Evolutionary conservation across 129 eudicot species (phyloP).

Genomic region (Centella asiatica): DNA sequence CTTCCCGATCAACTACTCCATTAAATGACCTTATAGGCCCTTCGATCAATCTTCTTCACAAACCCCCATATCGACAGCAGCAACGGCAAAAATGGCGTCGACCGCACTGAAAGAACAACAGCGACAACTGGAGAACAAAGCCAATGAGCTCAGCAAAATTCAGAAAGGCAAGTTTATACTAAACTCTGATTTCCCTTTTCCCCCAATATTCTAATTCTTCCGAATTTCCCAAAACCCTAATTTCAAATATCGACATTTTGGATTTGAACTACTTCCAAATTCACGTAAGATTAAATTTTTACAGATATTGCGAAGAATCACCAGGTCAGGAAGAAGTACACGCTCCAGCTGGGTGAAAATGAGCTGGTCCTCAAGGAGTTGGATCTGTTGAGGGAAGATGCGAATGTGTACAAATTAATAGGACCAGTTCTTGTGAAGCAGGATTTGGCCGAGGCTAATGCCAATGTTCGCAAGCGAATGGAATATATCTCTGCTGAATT

Average conservation of each 20-base stretch:
- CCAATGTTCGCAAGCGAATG: conserved; percentile 88
- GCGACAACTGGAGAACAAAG: conserved; percentile 74
- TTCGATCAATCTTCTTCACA: no score
- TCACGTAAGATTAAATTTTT: not conserved
- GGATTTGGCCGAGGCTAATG: conserved; percentile 96
- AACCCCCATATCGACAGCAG: no score
- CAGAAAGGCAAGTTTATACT: conserved; percentile 48
- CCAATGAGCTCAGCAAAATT: conserved; percentile 84
- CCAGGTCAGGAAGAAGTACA: conserved; percentile 84
- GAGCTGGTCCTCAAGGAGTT: conserved; percentile 98
- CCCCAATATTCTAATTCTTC: not conserved
- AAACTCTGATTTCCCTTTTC: not conserved
- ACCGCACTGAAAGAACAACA: conserved; percentile 52
- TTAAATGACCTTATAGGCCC: no score
- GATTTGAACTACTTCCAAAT: not conserved
- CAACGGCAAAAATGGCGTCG: conserved; percentile 38
- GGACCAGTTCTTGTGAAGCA: conserved; percentile 98
- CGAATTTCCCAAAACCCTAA: not conserved
- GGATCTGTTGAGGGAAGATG: conserved; percentile 86
- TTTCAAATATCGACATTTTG: not conserved
- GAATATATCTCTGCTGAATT: conserved; percentile 94
- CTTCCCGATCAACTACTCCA: no score
- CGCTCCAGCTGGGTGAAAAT: conserved; percentile 96
- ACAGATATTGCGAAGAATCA: conserved; percentile 83
- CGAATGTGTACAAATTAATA: conserved; percentile 90